Conservation (phyloP, 1,284 basidiomycete genomes). For the Gomphus bonarii region DNA sequence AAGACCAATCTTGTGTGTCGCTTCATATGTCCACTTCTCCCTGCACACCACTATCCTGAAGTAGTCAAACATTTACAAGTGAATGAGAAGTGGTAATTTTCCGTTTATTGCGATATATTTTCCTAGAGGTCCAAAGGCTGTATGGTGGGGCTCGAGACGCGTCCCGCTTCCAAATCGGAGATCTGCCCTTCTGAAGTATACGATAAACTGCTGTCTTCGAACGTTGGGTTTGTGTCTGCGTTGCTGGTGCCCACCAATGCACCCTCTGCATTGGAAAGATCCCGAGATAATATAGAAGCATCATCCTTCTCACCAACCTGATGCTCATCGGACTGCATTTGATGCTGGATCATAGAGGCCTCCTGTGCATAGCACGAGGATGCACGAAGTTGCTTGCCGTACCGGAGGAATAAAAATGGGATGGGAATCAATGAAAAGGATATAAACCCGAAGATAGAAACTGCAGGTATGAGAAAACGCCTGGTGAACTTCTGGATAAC, state of each 20-base stretch:
- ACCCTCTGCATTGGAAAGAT: too few species aligned
- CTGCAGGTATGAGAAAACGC: conserved; percentile 9
- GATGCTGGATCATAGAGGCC: conserved; percentile 13
- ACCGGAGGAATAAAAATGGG: conserved; percentile 21
- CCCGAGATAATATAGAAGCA: neutral
- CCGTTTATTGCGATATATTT: neutral
- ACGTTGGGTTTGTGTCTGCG: neutral
- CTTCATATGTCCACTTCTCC: too few species aligned
- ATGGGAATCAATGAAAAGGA: conserved; percentile 20
- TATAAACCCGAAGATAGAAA: conserved; percentile 22
- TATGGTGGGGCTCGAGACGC: neutral
- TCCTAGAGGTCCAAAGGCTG: neutral
- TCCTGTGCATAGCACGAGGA: conserved; percentile 19
- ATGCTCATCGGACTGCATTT: conserved; percentile 13
- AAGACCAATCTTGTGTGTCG: too few species aligned
- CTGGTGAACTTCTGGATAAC: neutral
- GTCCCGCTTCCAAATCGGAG: neutral
- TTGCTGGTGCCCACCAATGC: neutral
- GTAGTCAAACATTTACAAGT: too few species aligned
- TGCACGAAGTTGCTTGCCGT: conserved; percentile 18
- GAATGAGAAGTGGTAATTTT: too few species aligned
- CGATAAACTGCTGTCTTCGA: neutral
- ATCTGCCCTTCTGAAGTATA: neutral
- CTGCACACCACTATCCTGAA: too few species aligned
- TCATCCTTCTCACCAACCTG: neutral